Evolutionary conservation across 2,329 filamentous ascomycete genomes (phyloP).

Genomic region (Verticillium klebahnii): DNA sequence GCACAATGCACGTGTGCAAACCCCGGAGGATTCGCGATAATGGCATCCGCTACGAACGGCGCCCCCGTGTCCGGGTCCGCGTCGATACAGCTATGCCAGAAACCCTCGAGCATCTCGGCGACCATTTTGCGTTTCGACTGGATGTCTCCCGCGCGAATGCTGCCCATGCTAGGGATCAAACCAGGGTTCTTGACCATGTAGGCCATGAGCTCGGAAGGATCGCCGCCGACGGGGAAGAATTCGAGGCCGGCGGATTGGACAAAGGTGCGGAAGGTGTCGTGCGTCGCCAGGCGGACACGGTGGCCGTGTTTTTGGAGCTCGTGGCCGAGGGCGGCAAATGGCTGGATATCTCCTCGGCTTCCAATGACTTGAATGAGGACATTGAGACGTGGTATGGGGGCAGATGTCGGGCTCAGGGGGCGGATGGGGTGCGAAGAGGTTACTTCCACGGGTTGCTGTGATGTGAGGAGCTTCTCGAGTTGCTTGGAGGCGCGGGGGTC

Average conservation of each 20-base stretch:
- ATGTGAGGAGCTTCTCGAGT: neutral
- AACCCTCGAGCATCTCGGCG: slow-evolving; percentile 17
- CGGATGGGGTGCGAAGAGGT: neutral
- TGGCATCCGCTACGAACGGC: slow-evolving; percentile 44
- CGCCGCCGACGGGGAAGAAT: slow-evolving; percentile 49
- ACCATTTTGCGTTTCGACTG: slow-evolving; percentile 18
- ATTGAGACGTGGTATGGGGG: slow-evolving; percentile 29
- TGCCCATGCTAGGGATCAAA: slow-evolving; percentile 19
- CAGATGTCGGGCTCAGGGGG: neutral
- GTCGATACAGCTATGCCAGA: slow-evolving; percentile 15
- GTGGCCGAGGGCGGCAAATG: slow-evolving; percentile 48
- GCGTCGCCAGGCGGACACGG: slow-evolving; percentile 46
- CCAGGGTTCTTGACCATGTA: slow-evolving; percentile 24
- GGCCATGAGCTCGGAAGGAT: slow-evolving; percentile 37
- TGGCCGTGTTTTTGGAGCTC: slow-evolving; percentile 42
- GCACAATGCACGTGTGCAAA: slow-evolving; percentile 45
- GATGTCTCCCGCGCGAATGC: slow-evolving; percentile 19
- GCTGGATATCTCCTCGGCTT: slow-evolving; percentile 50
- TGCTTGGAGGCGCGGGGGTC: neutral
- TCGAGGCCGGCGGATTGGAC: slow-evolving; percentile 42
- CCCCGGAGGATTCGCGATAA: slow-evolving; percentile 45
- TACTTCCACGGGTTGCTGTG: neutral
- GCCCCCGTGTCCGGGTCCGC: slow-evolving; percentile 10
- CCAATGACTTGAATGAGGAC: slow-evolving; percentile 52
- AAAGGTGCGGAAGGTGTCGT: slow-evolving; percentile 41